Base-by-base conservation (phyloP, 306 rosid species). In the Carpinus fangiana region DNA sequence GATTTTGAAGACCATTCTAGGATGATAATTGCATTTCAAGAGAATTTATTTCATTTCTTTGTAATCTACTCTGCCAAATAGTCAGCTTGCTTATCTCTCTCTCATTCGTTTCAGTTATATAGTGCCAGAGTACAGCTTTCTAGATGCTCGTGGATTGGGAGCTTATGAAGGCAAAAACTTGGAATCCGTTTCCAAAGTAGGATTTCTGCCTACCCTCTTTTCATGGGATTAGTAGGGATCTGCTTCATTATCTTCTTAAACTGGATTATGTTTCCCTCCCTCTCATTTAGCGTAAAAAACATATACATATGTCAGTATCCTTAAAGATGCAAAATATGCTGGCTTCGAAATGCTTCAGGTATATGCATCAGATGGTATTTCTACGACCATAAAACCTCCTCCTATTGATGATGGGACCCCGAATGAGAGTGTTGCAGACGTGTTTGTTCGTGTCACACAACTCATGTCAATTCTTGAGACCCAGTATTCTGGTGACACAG, bases 401-500 rank as follows among this genome's bases (percentile, higher is more conserved):
- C 93, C 97, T 0, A 75, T 83, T 47, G 88, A 88, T 43, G 91
- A 92, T 1, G 98, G 98, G 71, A 94, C 98, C 68, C 98, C 98
- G 1, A 95, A 95, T 61, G 98, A 95, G 90, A 90, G 98, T 61
- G 92, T 95, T 73, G 82, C 89, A 4, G 98, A 95, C 83, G 97
- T 95, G 69, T 88, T 95, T 72, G 98, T 92, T 82, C 89, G 98
- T 7, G 93, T 95, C 56, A 90, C 86, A 36, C 98, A 95, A 70
- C 97, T 95, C 76, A 95, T 95, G 98, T 95, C 98, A 11, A 91
- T 92, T 76, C 97, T 95, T 7, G 96, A 95, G 90, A 95, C 97
- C 43, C 97, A 92, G 36, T 91, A 92, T 79, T 85, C 91, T 7
- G 98, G 84, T 11, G 96, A 92, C 75, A 95, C 98, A 0, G 90